phyloP scores from a whole-genome alignment of 2,329 filamentous ascomycete species.

The Cytospora paraplurivora region DNA sequence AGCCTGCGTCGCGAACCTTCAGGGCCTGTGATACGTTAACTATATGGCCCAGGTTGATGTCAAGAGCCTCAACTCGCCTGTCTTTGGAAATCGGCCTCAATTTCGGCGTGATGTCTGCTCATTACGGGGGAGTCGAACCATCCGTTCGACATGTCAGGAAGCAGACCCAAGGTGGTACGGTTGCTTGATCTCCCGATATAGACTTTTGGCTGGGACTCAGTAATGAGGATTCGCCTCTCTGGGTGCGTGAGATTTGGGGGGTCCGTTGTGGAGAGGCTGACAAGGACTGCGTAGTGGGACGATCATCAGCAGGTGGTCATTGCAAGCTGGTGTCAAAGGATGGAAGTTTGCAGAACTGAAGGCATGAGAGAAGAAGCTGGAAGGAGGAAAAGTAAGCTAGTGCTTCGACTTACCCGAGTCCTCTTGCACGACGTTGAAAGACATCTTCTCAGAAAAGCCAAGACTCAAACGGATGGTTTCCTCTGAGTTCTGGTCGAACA shows the following conservation, averaged over 20 bases:
- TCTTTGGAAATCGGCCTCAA: constrained; percentile 47
- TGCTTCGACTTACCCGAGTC: constrained; percentile 13
- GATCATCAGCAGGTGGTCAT: background rate
- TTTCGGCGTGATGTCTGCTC: constrained; percentile 66
- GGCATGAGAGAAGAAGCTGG: background rate
- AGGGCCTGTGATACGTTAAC: constrained; percentile 44
- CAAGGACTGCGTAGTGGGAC: constrained; percentile 32
- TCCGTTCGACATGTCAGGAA: constrained; percentile 52
- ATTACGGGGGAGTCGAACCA: constrained; percentile 74
- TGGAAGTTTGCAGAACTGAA: background rate
- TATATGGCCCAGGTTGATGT: constrained; percentile 23
- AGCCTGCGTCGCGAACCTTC: constrained; percentile 49
- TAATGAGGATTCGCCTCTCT: constrained; percentile 36
- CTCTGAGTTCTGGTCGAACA: background rate
- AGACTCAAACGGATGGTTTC: background rate
- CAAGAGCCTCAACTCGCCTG: constrained; percentile 43
- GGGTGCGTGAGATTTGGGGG: constrained; percentile 24
- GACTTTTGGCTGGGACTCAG: constrained; percentile 35
- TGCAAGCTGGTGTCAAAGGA: constrained; percentile 1
- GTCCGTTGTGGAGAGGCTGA: constrained; percentile 29
- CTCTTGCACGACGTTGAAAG: constrained; percentile 7
- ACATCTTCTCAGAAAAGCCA: background rate
- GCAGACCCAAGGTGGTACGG: constrained; percentile 36
- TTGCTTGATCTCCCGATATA: constrained; percentile 50
- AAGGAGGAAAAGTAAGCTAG: background rate